These are phyloP conservation scores for Aspergillus eucalypticola DNA, from an alignment of 2,329 filamentous ascomycete species.

Conservation along the genomic window DNA sequence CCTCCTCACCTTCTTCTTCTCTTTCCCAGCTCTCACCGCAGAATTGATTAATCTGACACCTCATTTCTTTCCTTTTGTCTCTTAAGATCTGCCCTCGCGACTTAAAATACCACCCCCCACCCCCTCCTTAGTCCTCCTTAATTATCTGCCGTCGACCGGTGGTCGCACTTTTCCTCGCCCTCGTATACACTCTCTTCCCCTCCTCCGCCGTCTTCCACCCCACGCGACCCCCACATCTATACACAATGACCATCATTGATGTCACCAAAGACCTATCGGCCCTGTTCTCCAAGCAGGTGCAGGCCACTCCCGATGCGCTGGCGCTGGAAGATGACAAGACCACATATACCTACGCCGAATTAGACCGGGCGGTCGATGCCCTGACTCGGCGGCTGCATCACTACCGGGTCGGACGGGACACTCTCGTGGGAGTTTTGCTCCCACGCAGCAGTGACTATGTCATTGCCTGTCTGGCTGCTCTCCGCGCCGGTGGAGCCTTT, in stretches of 20 bases:
- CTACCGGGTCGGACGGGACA: slow-evolving; percentile 71
- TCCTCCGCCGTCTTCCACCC: too few species aligned
- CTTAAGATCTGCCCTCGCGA: background rate
- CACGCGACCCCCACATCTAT: background rate
- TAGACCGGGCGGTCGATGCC: slow-evolving; percentile 66
- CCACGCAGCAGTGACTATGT: slow-evolving; percentile 77
- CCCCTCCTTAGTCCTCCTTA: background rate
- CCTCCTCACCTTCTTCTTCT: background rate
- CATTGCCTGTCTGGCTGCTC: slow-evolving; percentile 73
- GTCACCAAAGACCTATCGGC: slow-evolving; percentile 70
- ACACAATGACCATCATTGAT: slow-evolving; percentile 66
- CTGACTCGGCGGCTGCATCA: slow-evolving; percentile 65
- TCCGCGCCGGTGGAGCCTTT: slow-evolving; percentile 77
- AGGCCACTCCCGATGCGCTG: slow-evolving; percentile 66
- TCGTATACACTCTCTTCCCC: background rate
- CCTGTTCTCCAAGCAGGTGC: slow-evolving; percentile 69
- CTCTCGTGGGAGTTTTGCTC: slow-evolving; percentile 72
- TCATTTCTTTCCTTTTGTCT: background rate
- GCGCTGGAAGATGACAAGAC: slow-evolving; percentile 70
- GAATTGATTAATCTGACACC: background rate
- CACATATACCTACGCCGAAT: slow-evolving; percentile 70
- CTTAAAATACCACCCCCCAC: background rate
- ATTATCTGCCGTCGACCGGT: background rate
- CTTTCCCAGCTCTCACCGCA: background rate
- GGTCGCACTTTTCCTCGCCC: background rate